phyloP scores from a whole-genome alignment of 163 green algal species.

The Volvox carteri region DNA sequence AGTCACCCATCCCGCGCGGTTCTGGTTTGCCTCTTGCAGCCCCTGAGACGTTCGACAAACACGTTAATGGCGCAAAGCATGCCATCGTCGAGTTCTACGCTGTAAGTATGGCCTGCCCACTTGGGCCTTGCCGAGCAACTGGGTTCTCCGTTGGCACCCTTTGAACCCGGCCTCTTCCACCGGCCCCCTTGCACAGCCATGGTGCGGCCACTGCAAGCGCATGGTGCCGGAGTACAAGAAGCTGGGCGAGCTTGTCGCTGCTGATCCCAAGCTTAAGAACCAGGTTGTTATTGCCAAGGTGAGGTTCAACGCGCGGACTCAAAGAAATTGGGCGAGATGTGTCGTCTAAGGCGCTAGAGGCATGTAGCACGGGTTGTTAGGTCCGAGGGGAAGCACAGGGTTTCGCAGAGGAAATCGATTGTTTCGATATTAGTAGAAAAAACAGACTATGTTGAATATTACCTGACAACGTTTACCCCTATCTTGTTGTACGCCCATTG shows the following conservation, averaged over 20 bases:
- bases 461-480: too few relatives aligned
- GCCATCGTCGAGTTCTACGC: conserved; percentile 81
- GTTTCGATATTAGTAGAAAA: too few relatives aligned
- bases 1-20: background rate
- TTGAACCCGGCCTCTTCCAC: background rate
- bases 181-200: conserved; percentile 30
- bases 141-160: background rate
- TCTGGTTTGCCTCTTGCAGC: conserved; percentile 68
- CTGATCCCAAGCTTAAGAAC: conserved; percentile 78
- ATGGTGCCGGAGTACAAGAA: conserved; percentile 73
- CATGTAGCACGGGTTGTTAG: too few relatives aligned
- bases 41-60: conserved; percentile 80
- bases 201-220: conserved; percentile 86
- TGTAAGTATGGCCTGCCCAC: conserved; percentile 14
- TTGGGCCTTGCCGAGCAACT: background rate
- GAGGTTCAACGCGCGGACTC: too few relatives aligned
- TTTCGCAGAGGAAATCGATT: too few relatives aligned
- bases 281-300: conserved; percentile 85
- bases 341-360: too few relatives aligned
- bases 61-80: conserved; percentile 82
- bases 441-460: too few relatives aligned
- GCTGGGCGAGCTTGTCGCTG: conserved; percentile 73
- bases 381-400: too few relatives aligned
- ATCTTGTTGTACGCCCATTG: too few relatives aligned
- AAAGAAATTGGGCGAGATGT: too few relatives aligned